A percentile compares a stretch with the other conserved stretches of the same genome.
phyloP scores from a whole-genome alignment of 78 protist genomes.

The Planoprotostelium fungivorum region DNA sequence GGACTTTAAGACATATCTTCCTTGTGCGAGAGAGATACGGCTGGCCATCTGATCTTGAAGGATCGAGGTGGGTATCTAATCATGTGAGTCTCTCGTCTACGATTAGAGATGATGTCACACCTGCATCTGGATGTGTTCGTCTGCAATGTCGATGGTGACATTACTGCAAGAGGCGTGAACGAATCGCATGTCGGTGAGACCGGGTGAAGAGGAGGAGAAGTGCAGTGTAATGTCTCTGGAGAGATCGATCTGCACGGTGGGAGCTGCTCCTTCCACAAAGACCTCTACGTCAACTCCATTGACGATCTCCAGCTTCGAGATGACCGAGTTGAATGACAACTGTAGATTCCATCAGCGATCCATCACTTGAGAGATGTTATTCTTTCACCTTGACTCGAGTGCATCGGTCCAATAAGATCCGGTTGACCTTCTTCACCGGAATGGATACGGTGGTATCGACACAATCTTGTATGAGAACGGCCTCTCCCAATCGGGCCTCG shows the following conservation, averaged over 20 bases:
- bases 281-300: background rate
- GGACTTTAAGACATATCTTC: background rate
- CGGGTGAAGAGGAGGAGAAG: background rate
- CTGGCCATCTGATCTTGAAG: background rate
- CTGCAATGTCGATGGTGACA: background rate
- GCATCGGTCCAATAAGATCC: background rate
- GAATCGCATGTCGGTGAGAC: background rate
- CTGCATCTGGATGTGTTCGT: background rate
- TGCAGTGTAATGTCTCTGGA: background rate
- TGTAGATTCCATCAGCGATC: background rate
- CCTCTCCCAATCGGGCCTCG: background rate
- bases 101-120: too few relatives aligned
- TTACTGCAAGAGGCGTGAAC: background rate
- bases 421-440: background rate
- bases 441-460: background rate
- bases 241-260: background rate
- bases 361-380: background rate
- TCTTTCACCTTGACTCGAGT: background rate
- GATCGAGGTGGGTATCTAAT: background rate
- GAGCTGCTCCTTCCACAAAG: background rate
- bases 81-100: too few relatives aligned
- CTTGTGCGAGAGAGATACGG: background rate
- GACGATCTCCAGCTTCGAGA: background rate
- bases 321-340: background rate
- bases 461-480: background rate